phyloP scores from a whole-genome alignment of 371 early-diverging fungal genomes.

The Mucor piriformis region DNA sequence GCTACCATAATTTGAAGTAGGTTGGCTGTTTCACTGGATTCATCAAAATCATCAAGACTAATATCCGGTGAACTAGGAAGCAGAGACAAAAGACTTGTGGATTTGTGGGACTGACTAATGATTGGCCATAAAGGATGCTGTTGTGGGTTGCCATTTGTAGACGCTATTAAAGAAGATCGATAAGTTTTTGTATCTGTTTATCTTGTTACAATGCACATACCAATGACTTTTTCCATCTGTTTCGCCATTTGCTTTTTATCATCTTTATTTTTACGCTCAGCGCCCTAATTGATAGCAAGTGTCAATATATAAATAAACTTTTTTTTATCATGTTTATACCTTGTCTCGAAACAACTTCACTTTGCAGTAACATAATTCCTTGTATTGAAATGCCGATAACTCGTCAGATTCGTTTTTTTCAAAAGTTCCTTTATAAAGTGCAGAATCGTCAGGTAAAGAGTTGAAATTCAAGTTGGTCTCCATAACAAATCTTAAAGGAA shows the following conservation, averaged over 20 bases:
- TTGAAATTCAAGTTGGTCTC: conserved; percentile 16
- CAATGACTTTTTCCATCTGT: conserved; percentile 49
- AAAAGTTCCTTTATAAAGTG: conserved; percentile 10
- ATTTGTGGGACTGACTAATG: conserved; percentile 9
- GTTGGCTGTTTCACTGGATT: background rate
- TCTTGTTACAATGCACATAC: conserved; percentile 1
- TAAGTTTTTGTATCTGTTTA: background rate
- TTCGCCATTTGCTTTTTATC: conserved; percentile 62
- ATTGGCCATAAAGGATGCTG: conserved; percentile 28
- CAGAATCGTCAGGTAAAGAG: conserved; percentile 7
- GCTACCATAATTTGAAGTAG: background rate
- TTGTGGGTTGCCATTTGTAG: conserved; percentile 20
- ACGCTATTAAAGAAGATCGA: conserved; percentile 8
- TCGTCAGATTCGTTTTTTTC: background rate
- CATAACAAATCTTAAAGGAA: conserved; percentile 63
- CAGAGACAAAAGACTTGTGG: conserved; percentile 8
- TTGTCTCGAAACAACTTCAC: conserved; percentile 83
- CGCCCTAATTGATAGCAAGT: conserved; percentile 50
- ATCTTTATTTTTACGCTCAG: conserved; percentile 67
- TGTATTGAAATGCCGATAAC: conserved; percentile 20
- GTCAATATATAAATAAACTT: too few relatives aligned
- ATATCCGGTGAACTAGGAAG: conserved; percentile 13
- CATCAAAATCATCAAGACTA: background rate
- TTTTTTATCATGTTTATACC: conserved; percentile 29
- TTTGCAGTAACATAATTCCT: conserved; percentile 66